Evolutionary conservation across 495 filamentous ascomycete genomes (phyloP), one percentile per base, ranked within the genome.

Genomic region (Choiromyces venosus): DNA sequence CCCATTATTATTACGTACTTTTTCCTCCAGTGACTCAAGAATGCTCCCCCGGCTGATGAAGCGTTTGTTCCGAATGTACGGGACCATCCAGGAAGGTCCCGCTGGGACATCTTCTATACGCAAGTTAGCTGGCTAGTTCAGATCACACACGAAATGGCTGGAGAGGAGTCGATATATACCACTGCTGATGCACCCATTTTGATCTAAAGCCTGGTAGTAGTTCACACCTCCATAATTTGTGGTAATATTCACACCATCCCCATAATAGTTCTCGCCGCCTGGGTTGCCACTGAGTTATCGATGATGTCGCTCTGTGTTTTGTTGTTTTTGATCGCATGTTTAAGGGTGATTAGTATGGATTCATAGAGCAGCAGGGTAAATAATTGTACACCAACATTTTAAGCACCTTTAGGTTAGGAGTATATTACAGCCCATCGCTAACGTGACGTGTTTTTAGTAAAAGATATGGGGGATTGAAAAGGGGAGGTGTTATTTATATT

Each of bases 21-120:
- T 25, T 37, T 61, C 33, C 25, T 76, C 74, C 4, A 76, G 35
- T 66, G 65, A 67, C 16, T 70, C 35, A 8, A 73, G 42, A 52
- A 70, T 67, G 18, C 29, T n/a, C 37, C 69, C 71, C 25, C 74
- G 33, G 25, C 67, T 70, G 4, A 65, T 33, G 37, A 69, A 76
- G 5, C 65, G 36, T 10, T 39, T 19, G 66, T 76, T 76, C 21
- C 44, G 36, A 69, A 29, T 25, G 25, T 68, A 76, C 5, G 74
- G 74, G 18, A 76, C 74, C 44, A 73, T 69, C 46, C 46, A 56
- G 1, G 2, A 56, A 25, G n/a, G 46, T 10, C n/a, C n/a, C n/a
- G 46, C 29, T 56, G n/a, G 10, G 46, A 4, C 4, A 29, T 12
- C 46, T 56, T 25, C n/a, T 56, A 56, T 56, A 29, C 9, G 1